phyloP scores from a whole-genome alignment of 345 rosid genomes.

The Bretschneidera sinensis region DNA sequence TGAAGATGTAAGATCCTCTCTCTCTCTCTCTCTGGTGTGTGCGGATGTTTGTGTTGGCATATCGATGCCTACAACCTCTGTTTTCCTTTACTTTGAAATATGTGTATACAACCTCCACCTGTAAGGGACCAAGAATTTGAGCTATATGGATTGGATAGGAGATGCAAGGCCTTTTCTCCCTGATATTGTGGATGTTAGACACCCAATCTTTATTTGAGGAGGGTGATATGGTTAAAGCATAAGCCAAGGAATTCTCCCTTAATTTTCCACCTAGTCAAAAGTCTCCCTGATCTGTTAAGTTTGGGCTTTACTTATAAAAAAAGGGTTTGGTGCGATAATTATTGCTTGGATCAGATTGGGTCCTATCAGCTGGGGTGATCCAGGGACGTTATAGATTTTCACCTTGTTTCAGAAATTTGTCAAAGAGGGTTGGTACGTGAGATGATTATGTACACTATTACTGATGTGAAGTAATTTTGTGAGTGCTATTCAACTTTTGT shows the following conservation, averaged over 20 bases:
- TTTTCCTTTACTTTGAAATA: background rate
- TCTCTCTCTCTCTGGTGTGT: constrained; percentile 20
- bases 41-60: too few species aligned
- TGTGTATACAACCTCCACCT: too few species aligned
- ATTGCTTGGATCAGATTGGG: background rate
- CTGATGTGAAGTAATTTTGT: too few species aligned
- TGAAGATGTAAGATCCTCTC: constrained; percentile 60
- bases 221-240: constrained; percentile 8
- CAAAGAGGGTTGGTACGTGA: background rate
- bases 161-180: background rate
- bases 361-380: background rate
- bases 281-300: too few species aligned
- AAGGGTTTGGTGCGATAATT: background rate
- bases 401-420: background rate
- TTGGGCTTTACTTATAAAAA: too few species aligned
- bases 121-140: background rate
- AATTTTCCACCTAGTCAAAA: background rate
- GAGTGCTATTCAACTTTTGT: too few species aligned
- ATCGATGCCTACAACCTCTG: background rate
- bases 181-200: constrained; percentile 4
- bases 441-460: too few species aligned
- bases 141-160: background rate
- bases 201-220: background rate
- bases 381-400: background rate
- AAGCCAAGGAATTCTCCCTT: background rate